These are phyloP conservation scores for Pseudozyma tsukubaensis DNA, from an alignment of 1,284 basidiomycete genomes.

Conservation along the genomic window DNA sequence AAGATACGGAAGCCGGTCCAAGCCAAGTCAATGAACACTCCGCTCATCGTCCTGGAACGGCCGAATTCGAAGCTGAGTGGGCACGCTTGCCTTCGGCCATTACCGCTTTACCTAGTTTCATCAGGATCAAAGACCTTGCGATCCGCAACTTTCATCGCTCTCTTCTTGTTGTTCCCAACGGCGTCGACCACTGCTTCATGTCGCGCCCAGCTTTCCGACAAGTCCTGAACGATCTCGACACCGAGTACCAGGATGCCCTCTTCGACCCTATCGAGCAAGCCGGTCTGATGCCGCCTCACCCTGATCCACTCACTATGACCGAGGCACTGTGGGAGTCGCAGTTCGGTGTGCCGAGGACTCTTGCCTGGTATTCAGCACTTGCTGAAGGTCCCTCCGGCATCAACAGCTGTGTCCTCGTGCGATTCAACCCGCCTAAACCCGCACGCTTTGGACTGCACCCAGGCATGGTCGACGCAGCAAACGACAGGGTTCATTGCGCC, in stretches of 20 bases:
- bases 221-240: slow-evolving; percentile 24
- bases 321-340: slow-evolving; percentile 34
- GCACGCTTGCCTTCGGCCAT: slow-evolving; percentile 27
- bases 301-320: slow-evolving; percentile 10
- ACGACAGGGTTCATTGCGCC: slow-evolving; percentile 13
- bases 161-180: slow-evolving; percentile 17
- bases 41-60: neutral
- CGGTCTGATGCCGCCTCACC: slow-evolving; percentile 4
- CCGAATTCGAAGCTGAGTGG: slow-evolving; percentile 33
- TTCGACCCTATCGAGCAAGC: slow-evolving; percentile 10
- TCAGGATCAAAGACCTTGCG: slow-evolving; percentile 22
- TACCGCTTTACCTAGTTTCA: slow-evolving; percentile 13
- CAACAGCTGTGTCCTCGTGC: slow-evolving; percentile 3
- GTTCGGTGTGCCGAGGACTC: slow-evolving; percentile 21
- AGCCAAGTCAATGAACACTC: slow-evolving; percentile 9
- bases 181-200: slow-evolving; percentile 32
- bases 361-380: slow-evolving; percentile 16
- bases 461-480: slow-evolving; percentile 1
- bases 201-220: slow-evolving; percentile 26
- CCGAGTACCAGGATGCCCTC: slow-evolving; percentile 1
- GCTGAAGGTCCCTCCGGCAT: slow-evolving; percentile 8
- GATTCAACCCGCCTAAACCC: slow-evolving; percentile 7
- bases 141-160: no score
- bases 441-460: slow-evolving; percentile 6
- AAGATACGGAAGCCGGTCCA: slow-evolving; percentile 11